phyloP scores from a whole-genome alignment of 2,329 filamentous ascomycete genomes.

The Cladophialophora bantiana region DNA sequence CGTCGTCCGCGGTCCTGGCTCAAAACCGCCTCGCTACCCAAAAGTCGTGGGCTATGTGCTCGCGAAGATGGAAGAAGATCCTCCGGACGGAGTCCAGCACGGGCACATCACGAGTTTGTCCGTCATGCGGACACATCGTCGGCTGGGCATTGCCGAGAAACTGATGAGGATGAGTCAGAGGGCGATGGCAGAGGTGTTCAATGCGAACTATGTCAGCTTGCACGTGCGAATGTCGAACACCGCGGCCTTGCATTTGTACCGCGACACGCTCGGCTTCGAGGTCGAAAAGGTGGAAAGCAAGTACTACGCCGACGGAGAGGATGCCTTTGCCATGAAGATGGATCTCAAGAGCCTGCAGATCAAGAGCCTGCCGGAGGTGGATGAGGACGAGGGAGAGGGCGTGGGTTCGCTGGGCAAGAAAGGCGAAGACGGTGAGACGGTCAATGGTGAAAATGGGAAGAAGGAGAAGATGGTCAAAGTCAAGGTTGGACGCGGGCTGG shows the following conservation, averaged over 20 bases:
- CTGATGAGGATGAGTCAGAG: constrained; percentile 95
- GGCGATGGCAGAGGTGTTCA: constrained; percentile 95
- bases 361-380: constrained; percentile 54
- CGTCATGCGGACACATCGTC: constrained; percentile 93
- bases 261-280: constrained; percentile 85
- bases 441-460: constrained; percentile 59
- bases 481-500: constrained; percentile 79
- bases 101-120: constrained; percentile 95
- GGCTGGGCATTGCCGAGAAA: constrained; percentile 93
- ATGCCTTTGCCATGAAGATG: constrained; percentile 93
- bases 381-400: constrained; percentile 71
- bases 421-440: constrained; percentile 64
- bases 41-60: constrained; percentile 99
- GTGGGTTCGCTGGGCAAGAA: constrained; percentile 67
- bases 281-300: constrained; percentile 83
- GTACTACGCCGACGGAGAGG: constrained; percentile 97
- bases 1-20: constrained; percentile 78
- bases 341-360: constrained; percentile 67
- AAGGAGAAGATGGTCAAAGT: constrained; percentile 77
- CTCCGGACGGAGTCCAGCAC: constrained; percentile 85
- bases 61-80: constrained; percentile 99
- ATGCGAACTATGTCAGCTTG: constrained; percentile 89
- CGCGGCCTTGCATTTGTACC: constrained; percentile 89
- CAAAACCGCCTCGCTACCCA: constrained; percentile 84
- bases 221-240: constrained; percentile 95